These are phyloP conservation scores for Polyporus tsugae DNA, from an alignment of 1,284 basidiomycete genomes.

Conservation along the genomic window DNA sequence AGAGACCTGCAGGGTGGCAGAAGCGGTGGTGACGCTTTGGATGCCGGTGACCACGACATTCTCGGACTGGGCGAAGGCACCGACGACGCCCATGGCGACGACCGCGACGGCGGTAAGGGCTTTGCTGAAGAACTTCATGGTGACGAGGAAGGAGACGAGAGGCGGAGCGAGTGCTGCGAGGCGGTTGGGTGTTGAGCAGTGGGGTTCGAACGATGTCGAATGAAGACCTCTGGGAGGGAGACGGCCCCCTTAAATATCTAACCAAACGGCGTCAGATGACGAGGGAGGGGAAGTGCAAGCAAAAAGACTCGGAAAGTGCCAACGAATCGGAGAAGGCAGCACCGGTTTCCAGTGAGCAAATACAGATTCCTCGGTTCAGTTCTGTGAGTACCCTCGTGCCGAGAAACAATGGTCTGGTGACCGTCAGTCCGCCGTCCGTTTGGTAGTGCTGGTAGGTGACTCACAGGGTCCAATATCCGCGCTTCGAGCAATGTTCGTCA, in stretches of 20 bases:
- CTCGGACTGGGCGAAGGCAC: constrained; percentile 5
- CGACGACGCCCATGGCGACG: constrained; percentile 6
- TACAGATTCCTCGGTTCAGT: neutral
- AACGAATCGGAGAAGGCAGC: neutral
- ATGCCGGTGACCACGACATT: constrained; percentile 6
- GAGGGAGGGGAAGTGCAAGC: neutral
- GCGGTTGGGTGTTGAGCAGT: neutral
- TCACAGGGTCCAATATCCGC: neutral
- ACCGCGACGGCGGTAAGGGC: constrained; percentile 1
- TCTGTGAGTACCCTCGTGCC: neutral
- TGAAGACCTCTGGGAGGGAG: neutral
- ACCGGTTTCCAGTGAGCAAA: neutral
- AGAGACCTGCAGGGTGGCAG: constrained; percentile 1
- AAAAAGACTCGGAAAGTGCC: neutral
- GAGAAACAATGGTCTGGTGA: neutral
- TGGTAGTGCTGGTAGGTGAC: neutral
- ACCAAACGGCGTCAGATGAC: neutral
- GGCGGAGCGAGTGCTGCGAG: neutral
- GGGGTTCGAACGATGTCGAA: constrained; percentile 13
- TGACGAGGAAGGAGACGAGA: neutral
- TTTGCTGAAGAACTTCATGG: constrained; percentile 20
- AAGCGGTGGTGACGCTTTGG: constrained; percentile 1
- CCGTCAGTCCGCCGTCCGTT: neutral
- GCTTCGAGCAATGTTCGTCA: neutral
- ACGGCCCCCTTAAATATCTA: neutral